Percentiles rank a stretch among this genome's conserved stretches.
phyloP scores from a whole-genome alignment of 176 grass and related monocot genomes.

The Oryza meridionalis region DNA sequence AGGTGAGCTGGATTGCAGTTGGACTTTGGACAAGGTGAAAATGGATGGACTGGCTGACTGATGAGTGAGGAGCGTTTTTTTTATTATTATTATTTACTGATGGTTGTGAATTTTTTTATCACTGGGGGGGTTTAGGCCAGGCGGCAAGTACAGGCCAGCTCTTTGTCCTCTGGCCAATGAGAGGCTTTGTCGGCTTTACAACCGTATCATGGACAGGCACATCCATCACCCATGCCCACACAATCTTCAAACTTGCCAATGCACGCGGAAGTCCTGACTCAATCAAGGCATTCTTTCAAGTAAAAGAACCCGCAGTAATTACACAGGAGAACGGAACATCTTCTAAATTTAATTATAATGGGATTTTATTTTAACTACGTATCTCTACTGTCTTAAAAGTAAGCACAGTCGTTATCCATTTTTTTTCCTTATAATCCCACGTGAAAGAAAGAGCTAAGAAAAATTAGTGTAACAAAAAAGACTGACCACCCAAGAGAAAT shows the following conservation, averaged over 20 bases:
- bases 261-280: background rate
- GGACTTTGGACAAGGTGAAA: constrained; percentile 20
- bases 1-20: constrained; percentile 36
- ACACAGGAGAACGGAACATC: too few relatives aligned
- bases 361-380: too few relatives aligned
- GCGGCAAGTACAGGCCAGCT: constrained; percentile 31
- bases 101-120: background rate
- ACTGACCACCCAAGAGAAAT: too few relatives aligned
- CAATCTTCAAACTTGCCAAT: background rate
- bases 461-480: too few relatives aligned
- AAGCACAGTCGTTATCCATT: too few relatives aligned
- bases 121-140: background rate
- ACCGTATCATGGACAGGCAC: constrained; percentile 7
- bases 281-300: too few relatives aligned
- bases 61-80: background rate
- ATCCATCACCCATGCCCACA: background rate
- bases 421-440: too few relatives aligned
- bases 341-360: too few relatives aligned
- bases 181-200: constrained; percentile 42
- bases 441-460: too few relatives aligned
- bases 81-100: background rate
- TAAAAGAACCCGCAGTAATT: too few relatives aligned
- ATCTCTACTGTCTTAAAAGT: too few relatives aligned
- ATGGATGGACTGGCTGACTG: background rate
- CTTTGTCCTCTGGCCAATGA: constrained; percentile 33